Evolutionary conservation across 768 basidiomycete genomes (phyloP).

Genomic region (Termitomyces sp.): DNA sequence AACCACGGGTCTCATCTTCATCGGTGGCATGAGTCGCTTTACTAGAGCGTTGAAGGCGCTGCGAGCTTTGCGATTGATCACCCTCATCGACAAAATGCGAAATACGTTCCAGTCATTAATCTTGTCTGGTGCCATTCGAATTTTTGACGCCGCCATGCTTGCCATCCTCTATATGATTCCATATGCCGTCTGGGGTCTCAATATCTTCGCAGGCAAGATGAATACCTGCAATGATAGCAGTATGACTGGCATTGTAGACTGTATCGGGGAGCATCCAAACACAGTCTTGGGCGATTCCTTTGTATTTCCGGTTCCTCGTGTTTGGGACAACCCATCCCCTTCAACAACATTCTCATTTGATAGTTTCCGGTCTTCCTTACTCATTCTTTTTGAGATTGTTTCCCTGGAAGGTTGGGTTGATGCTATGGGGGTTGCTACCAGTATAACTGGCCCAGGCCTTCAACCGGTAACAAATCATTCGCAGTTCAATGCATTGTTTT

Average conservation of each 20-base stretch:
- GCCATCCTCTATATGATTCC: constrained; percentile 91
- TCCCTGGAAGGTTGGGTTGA: constrained; percentile 97
- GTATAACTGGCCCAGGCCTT: constrained; percentile 59
- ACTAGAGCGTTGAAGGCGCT: constrained; percentile 85
- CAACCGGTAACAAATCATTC: constrained; percentile 72
- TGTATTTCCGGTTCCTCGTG: constrained; percentile 72
- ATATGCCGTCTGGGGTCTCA: constrained; percentile 90
- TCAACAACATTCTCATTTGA: constrained; percentile 89
- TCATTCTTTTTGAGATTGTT: constrained; percentile 95
- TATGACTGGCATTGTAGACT: constrained; percentile 52
- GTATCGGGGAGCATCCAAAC: constrained; percentile 68
- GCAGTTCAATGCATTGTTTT: constrained; percentile 85
- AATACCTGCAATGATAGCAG: constrained; percentile 75
- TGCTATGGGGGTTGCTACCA: constrained; percentile 77
- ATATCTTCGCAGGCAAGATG: constrained; percentile 84
- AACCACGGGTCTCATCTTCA: constrained; percentile 62
- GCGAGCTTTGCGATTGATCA: constrained; percentile 84
- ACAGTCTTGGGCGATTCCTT: constrained; percentile 57
- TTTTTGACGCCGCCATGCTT: constrained; percentile 84
- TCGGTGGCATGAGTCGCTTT: constrained; percentile 75
- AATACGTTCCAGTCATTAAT: constrained; percentile 83
- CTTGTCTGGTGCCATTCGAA: constrained; percentile 77
- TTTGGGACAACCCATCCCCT: constrained; percentile 84
- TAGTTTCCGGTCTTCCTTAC: constrained; percentile 70
- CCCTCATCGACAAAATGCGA: constrained; percentile 81